Evolutionary conservation across 1,284 basidiomycete species (phyloP), one percentile per base, ranked within the genome.

Genomic region (Meira nashicola): DNA sequence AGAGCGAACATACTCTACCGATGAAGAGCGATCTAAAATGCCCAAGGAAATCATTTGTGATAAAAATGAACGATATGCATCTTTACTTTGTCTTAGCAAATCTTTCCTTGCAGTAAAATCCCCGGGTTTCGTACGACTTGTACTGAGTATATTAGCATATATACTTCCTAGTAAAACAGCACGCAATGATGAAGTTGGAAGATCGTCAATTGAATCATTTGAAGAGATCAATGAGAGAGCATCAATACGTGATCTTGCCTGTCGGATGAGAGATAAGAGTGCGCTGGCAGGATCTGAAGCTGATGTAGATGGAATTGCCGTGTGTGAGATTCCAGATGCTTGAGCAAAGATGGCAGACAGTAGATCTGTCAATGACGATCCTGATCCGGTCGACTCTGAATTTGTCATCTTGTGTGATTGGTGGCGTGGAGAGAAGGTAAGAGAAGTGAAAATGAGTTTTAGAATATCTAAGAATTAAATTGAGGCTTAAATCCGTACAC

Each of bases 141-240:
- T 44, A 7, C 14, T 23, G 37, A 60, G 19, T 8, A 47, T 55
- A 37, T 60, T 44, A 23, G 58, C 58, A 33, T 41, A 44, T 19
- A 60, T 39, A 17, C 38, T 41, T 43, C 39, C 54, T 14, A 60
- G 44, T 5, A 55, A 23, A 11, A 60, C 39, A 9, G 55, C 40
- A 12, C 58, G 40, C 19, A 60, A 41, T 19, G 58, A 56, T 3
- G 25, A 37, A 11, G 58, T 60, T 8, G 58, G 33, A 1, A 60
- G 51, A 44, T 60, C 58, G 7, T 60, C 57, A 15, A 60, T 44
- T 4, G n/a, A 15, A 40, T 60, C 58, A 21, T 60, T 60, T 17
- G 54, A 33, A 12, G 53, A 56, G 41, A 58, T 14, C 12, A 60
- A 40, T 2, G 33, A 37, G 43, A 60, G 47, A 11, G 58, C 44